These are phyloP conservation scores for Paecilomyces fulvus DNA, from an alignment of 2,329 filamentous ascomycete genomes.

Conservation along the genomic window DNA sequence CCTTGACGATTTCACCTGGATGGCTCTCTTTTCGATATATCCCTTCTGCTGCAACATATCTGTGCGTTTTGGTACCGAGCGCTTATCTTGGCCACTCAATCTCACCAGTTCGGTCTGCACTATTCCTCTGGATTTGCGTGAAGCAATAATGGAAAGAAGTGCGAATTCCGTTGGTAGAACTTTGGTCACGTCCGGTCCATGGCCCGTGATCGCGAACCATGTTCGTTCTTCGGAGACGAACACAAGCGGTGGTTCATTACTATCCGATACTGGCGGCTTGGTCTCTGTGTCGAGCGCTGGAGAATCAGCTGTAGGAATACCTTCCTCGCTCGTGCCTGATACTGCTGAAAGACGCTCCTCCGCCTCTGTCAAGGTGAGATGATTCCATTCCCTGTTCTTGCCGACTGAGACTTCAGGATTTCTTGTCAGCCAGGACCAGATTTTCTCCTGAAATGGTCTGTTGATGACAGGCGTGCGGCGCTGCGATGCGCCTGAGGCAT, in stretches of 20 bases:
- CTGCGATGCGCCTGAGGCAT: not conserved
- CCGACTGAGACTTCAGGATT: slow-evolving; percentile 50
- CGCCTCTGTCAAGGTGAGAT: slow-evolving; percentile 32
- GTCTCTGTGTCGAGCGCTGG: not conserved
- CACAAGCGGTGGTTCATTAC: slow-evolving; percentile 23
- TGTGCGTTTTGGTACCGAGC: slow-evolving; percentile 55
- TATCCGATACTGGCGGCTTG: not conserved
- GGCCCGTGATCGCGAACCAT: slow-evolving; percentile 54
- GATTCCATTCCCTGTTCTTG: slow-evolving; percentile 31
- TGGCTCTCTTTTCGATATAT: slow-evolving; percentile 51
- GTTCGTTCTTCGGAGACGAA: slow-evolving; percentile 48
- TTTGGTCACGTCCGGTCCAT: slow-evolving; percentile 47
- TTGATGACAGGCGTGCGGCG: slow-evolving; percentile 32
- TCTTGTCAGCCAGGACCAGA: slow-evolving; percentile 50
- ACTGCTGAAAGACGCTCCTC: slow-evolving; percentile 12
- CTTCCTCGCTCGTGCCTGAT: not conserved
- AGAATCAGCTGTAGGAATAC: not conserved
- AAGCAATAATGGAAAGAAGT: slow-evolving; percentile 51
- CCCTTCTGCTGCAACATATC: slow-evolving; percentile 49
- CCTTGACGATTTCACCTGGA: slow-evolving; percentile 40
- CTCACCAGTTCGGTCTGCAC: slow-evolving; percentile 48
- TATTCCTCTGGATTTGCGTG: slow-evolving; percentile 46
- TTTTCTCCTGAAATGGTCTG: slow-evolving; percentile 42
- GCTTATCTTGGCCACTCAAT: slow-evolving; percentile 54
- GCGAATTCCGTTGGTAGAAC: slow-evolving; percentile 48